Evolutionary conservation across 345 rosid species (phyloP), one percentile per base, ranked within the genome.

Genomic region (Psidium friedrichsthalianum): DNA sequence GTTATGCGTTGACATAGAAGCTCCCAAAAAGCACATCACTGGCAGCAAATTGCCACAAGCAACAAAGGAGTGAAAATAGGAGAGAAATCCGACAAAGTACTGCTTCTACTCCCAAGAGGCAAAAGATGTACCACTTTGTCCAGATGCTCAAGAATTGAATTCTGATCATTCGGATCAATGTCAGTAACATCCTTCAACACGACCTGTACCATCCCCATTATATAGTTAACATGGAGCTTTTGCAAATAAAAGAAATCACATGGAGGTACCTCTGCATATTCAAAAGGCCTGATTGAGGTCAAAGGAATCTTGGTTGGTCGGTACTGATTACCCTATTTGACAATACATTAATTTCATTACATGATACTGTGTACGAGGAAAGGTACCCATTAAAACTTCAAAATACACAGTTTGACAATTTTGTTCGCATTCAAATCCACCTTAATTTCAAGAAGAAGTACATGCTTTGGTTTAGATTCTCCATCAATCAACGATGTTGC

Each of bases 401-500:
- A 69, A 64, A 36, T 13, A 18, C 14, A 0, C 21, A 69, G 47
- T 69, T 24, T 9, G 24, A 69, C 16, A 3, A 69, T 36, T 36
- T 69, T 69, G 47, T 44, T 82, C 83, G 16, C 24, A 52, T 82
- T 47, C n/a, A 82, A 47, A n/a, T 29, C 56, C 83, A 87, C 99
- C 99, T 95, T 97, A 88, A 97, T 94, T 94, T 97, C 99, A 84
- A 97, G 91, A 86, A 96, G 98, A 89, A 97, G 98, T 85, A 95
- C 98, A 89, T 97, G 99, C 89, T 97, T 97, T 81, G 95, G 99
- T 90, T 95, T 97, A 87, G 99, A 96, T 89, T 97, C 99, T 86
- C 99, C 99, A 90, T 96, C 98, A 88, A 97, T 97, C 76, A 97
- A 93, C 78, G 99, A 97, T 8, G 99, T 97, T 83, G 99, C 99